Conservation (phyloP, 2,329 filamentous ascomycete species). For the Fusarium solani-melongenae region DNA sequence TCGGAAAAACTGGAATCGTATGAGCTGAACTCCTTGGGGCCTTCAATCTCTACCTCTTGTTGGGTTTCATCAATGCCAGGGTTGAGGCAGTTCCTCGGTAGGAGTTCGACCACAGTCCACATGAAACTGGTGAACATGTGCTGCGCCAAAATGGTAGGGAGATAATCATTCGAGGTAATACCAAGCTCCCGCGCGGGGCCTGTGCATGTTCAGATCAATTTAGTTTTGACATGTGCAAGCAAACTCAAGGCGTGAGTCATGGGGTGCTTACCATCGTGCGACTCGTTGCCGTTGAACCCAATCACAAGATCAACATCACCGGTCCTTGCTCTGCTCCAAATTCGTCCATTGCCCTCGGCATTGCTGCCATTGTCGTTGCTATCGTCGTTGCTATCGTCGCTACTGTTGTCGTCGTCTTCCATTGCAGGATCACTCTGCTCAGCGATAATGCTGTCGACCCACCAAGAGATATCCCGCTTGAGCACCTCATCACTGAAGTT, state of each 20-base stretch:
- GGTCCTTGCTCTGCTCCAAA: not conserved
- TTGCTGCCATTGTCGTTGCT: not conserved
- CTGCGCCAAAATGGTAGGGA: not conserved
- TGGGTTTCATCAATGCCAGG: not conserved
- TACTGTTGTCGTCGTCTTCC: not conserved
- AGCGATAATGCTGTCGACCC: not conserved
- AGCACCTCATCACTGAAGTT: not conserved
- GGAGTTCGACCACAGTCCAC: not conserved
- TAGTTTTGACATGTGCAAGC: not conserved
- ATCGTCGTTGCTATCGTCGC: too few relatives aligned
- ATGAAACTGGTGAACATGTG: not conserved
- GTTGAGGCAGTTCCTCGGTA: not conserved
- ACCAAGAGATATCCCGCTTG: not conserved
- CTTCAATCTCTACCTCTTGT: not conserved
- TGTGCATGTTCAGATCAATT: not conserved
- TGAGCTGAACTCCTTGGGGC: not conserved
- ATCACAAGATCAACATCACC: not conserved
- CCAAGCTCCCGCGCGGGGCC: not conserved
- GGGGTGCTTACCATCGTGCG: not conserved
- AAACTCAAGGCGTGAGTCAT: too few relatives aligned
- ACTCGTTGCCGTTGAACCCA: not conserved
- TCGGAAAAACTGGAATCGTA: not conserved
- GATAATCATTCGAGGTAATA: not conserved
- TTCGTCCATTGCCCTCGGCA: not conserved
- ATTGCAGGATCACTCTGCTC: not conserved